Conservation (phyloP, 345 rosid species). For the Xanthoceras sorbifolium region DNA sequence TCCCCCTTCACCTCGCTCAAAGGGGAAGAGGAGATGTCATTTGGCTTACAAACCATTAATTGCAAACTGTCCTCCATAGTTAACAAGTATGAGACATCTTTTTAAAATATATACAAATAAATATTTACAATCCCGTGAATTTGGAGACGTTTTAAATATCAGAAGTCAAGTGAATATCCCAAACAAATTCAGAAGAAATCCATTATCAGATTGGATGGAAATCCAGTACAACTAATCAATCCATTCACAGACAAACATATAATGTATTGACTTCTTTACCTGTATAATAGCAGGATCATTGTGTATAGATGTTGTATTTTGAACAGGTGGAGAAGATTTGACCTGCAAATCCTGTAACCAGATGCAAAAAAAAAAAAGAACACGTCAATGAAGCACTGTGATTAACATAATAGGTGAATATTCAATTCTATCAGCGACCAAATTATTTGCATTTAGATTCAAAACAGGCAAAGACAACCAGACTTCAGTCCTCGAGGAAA, state of each 20-base stretch:
- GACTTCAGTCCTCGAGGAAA: neutral
- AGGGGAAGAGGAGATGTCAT: neutral
- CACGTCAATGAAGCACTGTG: neutral
- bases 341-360: slow-evolving; percentile 42
- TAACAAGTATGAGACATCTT: neutral
- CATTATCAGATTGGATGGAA: neutral
- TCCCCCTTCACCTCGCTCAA: neutral
- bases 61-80: neutral
- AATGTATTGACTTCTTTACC: slow-evolving; percentile 24
- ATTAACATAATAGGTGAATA: neutral
- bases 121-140: neutral
- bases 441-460: neutral
- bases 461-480: neutral
- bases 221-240: neutral
- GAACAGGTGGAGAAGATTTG: slow-evolving; percentile 40
- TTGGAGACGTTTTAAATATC: neutral
- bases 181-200: neutral
- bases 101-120: neutral
- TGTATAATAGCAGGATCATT: slow-evolving; percentile 45
- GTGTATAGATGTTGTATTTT: slow-evolving; percentile 27
- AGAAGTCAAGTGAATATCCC: neutral
- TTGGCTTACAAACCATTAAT: neutral
- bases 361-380: neutral
- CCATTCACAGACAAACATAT: slow-evolving; percentile 9
- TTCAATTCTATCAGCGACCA: neutral